phyloP scores from a whole-genome alignment of 75 land plant genomes.

The Sequoia sempervirens region DNA sequence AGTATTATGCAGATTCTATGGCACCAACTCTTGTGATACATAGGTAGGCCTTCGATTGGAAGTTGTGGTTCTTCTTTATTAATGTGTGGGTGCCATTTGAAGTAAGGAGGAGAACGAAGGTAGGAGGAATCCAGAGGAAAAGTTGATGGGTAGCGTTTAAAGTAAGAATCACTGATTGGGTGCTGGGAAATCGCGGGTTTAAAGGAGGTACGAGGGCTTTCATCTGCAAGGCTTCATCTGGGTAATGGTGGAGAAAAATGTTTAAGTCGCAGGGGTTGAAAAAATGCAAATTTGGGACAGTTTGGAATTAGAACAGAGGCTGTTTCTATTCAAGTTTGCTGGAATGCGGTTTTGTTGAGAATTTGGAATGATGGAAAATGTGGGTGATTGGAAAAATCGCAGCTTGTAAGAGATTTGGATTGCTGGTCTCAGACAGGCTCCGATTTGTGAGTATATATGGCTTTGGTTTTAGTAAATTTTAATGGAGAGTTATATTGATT shows the following conservation, averaged over 20 bases:
- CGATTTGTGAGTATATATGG: not conserved
- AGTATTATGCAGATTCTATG: not conserved
- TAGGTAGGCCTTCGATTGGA: not conserved
- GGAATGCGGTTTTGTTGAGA: not conserved
- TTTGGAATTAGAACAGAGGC: not conserved
- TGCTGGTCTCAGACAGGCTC: not conserved
- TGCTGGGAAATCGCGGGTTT: not conserved
- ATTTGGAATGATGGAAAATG: no score
- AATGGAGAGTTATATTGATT: not conserved
- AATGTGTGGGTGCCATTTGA: not conserved
- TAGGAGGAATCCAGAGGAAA: not conserved
- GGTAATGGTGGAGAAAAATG: not conserved
- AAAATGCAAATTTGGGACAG: not conserved
- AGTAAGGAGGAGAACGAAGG: not conserved
- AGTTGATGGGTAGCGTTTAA: not conserved
- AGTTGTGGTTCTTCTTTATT: not conserved
- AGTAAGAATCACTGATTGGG: not conserved
- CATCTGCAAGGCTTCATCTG: not conserved
- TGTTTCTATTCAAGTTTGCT: not conserved
- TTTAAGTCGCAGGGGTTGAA: not conserved
- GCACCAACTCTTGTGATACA: not conserved
- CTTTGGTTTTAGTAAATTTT: not conserved
- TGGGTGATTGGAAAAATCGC: not conserved
- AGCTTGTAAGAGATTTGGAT: not conserved
- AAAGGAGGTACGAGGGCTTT: not conserved